phyloP scores from a whole-genome alignment of 768 basidiomycete genomes.

The Gymnopilus junonius region DNA sequence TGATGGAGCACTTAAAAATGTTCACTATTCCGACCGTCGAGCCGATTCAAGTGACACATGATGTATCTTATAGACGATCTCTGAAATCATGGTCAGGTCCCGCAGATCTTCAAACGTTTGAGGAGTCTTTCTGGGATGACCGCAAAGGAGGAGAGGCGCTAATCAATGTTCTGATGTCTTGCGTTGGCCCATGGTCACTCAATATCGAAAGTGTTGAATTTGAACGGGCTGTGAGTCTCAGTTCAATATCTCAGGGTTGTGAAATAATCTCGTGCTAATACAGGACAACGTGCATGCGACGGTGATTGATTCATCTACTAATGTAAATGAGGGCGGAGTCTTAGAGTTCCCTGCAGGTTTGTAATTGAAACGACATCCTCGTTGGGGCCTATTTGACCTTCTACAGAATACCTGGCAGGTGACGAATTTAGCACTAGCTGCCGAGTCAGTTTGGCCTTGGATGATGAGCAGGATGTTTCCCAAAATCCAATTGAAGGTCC shows the following conservation, averaged over 20 bases:
- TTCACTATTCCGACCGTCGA: slow-evolving; percentile 68
- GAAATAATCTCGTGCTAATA: slow-evolving; percentile 2
- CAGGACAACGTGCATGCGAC: slow-evolving; percentile 50
- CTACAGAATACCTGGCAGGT: slow-evolving; percentile 62
- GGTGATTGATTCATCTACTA: slow-evolving; percentile 58
- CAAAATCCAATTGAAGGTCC: slow-evolving; percentile 47
- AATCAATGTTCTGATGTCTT: slow-evolving; percentile 55
- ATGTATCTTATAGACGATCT: slow-evolving; percentile 56
- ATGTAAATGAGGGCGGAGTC: slow-evolving; percentile 43
- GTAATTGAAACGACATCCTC: slow-evolving; percentile 14
- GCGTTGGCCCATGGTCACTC: slow-evolving; percentile 59
- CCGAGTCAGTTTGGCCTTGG: slow-evolving; percentile 49
- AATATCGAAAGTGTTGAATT: slow-evolving; percentile 54
- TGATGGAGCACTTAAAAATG: slow-evolving; percentile 69
- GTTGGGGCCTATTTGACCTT: not conserved
- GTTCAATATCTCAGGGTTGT: not conserved
- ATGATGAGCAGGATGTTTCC: slow-evolving; percentile 40
- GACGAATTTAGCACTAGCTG: slow-evolving; percentile 67
- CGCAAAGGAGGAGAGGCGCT: slow-evolving; percentile 57
- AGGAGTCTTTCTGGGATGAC: slow-evolving; percentile 56
- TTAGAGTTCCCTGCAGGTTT: slow-evolving; percentile 49
- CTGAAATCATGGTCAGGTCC: slow-evolving; percentile 46
- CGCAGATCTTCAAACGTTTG: slow-evolving; percentile 58
- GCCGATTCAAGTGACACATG: slow-evolving; percentile 59
- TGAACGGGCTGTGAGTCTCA: slow-evolving; percentile 47